These are phyloP conservation scores for Basipetospora chlamydospora DNA, from an alignment of 2,329 filamentous ascomycete species.

Conservation along the genomic window DNA sequence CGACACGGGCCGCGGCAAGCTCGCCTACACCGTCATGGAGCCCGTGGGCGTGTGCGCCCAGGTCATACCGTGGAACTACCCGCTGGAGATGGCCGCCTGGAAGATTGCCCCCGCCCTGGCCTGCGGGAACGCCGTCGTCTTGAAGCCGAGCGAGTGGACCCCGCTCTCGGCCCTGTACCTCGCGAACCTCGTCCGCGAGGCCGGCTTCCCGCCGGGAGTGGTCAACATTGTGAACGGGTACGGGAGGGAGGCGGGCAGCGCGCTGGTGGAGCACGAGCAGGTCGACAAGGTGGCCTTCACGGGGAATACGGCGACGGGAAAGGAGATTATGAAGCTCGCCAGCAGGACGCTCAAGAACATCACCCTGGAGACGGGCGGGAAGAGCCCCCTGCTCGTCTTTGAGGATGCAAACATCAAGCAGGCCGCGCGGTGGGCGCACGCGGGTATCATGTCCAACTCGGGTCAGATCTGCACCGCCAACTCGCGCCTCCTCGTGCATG, in stretches of 20 bases:
- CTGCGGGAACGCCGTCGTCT: slow-evolving; percentile 41
- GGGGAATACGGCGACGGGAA: slow-evolving; percentile 51
- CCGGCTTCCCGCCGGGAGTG: slow-evolving; percentile 59
- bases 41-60: slow-evolving; percentile 63
- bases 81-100: slow-evolving; percentile 54
- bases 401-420: slow-evolving; percentile 47
- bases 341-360: slow-evolving; percentile 43
- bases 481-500: slow-evolving; percentile 44
- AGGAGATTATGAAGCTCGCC: slow-evolving; percentile 56
- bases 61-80: slow-evolving; percentile 76
- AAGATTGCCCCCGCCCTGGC: slow-evolving; percentile 41
- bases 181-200: slow-evolving; percentile 48
- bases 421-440: slow-evolving; percentile 36
- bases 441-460: slow-evolving; percentile 36
- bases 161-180: slow-evolving; percentile 46
- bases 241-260: slow-evolving; percentile 47
- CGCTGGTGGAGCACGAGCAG: slow-evolving; percentile 46
- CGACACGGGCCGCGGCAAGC: slow-evolving; percentile 52
- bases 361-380: slow-evolving; percentile 46
- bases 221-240: slow-evolving; percentile 57
- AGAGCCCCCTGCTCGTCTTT: slow-evolving; percentile 44
- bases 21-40: slow-evolving; percentile 64
- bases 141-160: slow-evolving; percentile 48
- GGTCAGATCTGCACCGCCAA: slow-evolving; percentile 48
- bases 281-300: slow-evolving; percentile 64